phyloP scores from a whole-genome alignment of 495 filamentous ascomycete genomes.

The Tuber brumale region DNA sequence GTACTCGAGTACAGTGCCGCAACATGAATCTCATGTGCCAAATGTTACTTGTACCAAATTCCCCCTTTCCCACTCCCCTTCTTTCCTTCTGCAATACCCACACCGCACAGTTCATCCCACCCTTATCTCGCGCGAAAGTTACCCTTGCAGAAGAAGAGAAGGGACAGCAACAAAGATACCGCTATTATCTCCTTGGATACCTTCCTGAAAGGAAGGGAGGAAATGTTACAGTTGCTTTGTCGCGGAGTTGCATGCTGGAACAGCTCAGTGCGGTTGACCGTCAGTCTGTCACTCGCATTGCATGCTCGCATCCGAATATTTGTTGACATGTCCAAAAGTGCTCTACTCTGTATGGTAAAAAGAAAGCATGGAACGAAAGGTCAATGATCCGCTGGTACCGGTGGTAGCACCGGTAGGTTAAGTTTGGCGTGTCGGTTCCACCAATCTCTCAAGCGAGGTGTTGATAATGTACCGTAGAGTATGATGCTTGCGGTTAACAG shows the following conservation, averaged over 20 bases:
- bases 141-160: no score
- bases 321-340: neutral
- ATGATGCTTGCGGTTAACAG: no score
- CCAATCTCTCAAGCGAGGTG: no score
- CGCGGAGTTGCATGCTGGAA: no score
- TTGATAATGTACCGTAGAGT: no score
- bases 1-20: neutral
- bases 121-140: no score
- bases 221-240: no score
- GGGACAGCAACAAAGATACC: no score
- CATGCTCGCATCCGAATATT: neutral
- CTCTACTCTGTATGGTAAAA: neutral
- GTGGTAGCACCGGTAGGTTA: neutral
- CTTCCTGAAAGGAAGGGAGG: no score
- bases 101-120: no score
- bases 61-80: neutral
- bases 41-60: neutral
- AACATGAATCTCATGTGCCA: neutral
- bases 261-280: neutral
- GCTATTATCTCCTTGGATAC: no score
- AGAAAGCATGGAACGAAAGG: neutral
- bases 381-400: neutral
- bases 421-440: no score
- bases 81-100: neutral
- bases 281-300: neutral